Evolutionary conservation across 257 asterid species (phyloP), one percentile per base, ranked within the genome.

Genomic region (Solanum raphanifolium): DNA sequence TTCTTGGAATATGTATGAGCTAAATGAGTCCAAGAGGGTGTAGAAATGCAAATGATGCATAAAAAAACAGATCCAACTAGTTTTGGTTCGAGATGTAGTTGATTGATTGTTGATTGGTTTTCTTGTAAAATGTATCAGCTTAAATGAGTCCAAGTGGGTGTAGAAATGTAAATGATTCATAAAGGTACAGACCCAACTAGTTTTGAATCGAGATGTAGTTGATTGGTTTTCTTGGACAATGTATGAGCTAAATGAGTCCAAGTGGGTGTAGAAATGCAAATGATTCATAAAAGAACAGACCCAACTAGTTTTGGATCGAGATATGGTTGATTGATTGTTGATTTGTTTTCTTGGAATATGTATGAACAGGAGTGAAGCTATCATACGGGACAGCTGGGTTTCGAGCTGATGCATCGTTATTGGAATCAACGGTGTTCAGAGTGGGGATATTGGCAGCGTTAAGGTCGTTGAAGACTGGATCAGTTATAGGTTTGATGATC

Each of bases 381-480:
- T 95, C 98, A 4, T 95, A 95, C 60, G 99, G 98, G 29, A 97
- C 99, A n/a, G 85, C 99, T 18, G 99, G 99, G 7, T 97, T 95
- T 89, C 92, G 99, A 90, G 97, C 95, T 32, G 95, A 95, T 52
- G 98, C 96, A 1, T 90, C 92, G 0, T 23, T 95, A 87, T 91
- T 97, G 62, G 94, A 93, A 90, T 95, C 99, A 4, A 94, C 98
- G 23, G 92, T 95, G 83, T 97, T 91, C 86, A 94, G 99, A 32
- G 90, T 95, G 69, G 99, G 99, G 29, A 92, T 97, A 88, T 91
- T 97, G 91, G 98, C 97, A 75, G 98, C 98, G 15, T 89, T 97
- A 83, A 91, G 99, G 90, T 95, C 99, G 34, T 73, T 95, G 23
- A 94, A 95, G 79, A 95, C 99, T 10, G 88, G 90, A 29, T 94